A percentile compares a stretch with the other conserved stretches of the same genome.
Conservation (phyloP, 495 filamentous ascomycete species). For the Xylaria grammica region DNA sequence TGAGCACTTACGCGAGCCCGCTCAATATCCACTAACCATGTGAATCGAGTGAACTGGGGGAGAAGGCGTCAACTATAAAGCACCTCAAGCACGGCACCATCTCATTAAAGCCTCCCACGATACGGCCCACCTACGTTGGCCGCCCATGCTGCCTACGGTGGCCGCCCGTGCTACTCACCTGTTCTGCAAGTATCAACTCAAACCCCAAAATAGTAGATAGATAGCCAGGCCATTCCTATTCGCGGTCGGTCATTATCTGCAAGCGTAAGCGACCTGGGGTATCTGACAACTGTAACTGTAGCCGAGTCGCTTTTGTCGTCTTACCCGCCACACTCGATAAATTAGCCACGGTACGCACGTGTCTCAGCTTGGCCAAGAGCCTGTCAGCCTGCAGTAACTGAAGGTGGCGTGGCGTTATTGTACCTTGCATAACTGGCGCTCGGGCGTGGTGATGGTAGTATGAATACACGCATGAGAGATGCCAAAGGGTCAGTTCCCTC, state of each 20-base stretch:
- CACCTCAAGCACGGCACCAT: too few relatives aligned
- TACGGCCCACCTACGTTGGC: too few relatives aligned
- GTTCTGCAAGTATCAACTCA: too few relatives aligned
- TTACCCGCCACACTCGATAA: not conserved
- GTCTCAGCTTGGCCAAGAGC: not conserved
- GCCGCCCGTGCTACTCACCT: too few relatives aligned
- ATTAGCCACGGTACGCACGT: not conserved
- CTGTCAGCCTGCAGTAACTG: not conserved
- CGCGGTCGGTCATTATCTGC: not conserved
- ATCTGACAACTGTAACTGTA: not conserved
- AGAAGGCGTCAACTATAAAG: too few relatives aligned
- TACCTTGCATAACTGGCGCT: not conserved
- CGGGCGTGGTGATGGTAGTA: not conserved
- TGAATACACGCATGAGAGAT: not conserved
- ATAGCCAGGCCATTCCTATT: not conserved
- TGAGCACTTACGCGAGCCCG: not conserved
- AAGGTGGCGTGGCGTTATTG: not conserved
- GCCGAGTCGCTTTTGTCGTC: not conserved
- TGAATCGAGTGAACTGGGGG: too few relatives aligned
- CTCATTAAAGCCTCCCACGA: too few relatives aligned
- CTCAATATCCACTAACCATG: not conserved
- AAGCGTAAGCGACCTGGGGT: constrained; percentile 9
- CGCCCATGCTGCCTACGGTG: too few relatives aligned
- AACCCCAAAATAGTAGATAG: not conserved
- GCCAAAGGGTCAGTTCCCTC: not conserved